phyloP scores from a whole-genome alignment of 2,329 filamentous ascomycete genomes.

The Ophiocordyceps sinensis region DNA sequence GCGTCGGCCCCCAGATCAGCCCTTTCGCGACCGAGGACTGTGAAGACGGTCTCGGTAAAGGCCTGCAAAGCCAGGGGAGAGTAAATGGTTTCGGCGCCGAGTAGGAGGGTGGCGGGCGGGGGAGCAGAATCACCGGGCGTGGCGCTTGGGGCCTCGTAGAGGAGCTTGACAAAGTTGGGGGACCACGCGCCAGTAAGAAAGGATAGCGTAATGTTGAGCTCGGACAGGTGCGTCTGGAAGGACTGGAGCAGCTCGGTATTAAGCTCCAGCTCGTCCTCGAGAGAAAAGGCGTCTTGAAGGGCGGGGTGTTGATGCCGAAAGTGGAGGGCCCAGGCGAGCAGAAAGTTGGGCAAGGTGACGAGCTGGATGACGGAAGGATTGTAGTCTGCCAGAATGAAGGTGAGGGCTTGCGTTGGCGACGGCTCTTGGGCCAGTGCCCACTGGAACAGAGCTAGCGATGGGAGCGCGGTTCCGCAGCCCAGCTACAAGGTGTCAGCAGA shows the following conservation, averaged over 20 bases:
- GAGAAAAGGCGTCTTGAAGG: conserved; percentile 30
- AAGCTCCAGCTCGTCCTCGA: conserved; percentile 49
- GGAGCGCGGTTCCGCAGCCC: conserved; percentile 65
- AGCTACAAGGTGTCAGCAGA: conserved; percentile 30
- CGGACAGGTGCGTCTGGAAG: conserved; percentile 40
- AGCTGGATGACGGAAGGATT: conserved; percentile 65
- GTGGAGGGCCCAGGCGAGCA: conserved; percentile 52
- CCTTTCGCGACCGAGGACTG: conserved; percentile 35
- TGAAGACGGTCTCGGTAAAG: conserved; percentile 54
- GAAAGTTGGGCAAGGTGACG: conserved; percentile 65
- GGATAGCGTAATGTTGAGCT: conserved; percentile 38
- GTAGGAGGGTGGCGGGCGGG: conserved; percentile 30
- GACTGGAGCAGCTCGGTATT: conserved; percentile 39
- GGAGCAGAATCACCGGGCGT: not conserved
- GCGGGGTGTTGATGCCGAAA: conserved; percentile 18
- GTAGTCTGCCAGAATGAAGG: conserved; percentile 62
- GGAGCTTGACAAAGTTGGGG: conserved; percentile 43
- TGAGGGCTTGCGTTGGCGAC: conserved; percentile 20
- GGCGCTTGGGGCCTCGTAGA: conserved; percentile 23
- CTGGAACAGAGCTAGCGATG: conserved; percentile 56
- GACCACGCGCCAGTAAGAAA: conserved; percentile 70
- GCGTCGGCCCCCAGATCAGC: conserved; percentile 25
- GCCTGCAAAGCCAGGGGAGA: conserved; percentile 54
- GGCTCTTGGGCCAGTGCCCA: conserved; percentile 28
- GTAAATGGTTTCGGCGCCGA: conserved; percentile 76